Evolutionary conservation across 1,139 yeast genomes (phyloP).

Genomic region (Yamadazyma pseudoaaseri): DNA sequence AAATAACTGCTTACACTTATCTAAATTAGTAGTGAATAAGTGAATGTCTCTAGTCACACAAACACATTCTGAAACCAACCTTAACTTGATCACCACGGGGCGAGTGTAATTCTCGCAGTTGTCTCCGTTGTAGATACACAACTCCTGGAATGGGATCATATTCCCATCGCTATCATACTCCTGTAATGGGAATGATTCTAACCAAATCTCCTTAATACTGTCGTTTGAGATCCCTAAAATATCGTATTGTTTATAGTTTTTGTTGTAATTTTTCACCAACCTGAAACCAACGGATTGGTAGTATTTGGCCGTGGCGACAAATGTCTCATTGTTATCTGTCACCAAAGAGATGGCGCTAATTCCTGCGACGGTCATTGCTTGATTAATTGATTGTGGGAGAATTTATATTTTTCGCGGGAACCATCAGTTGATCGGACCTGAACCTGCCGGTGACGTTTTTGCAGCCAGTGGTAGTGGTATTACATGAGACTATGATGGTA

Average conservation of each 20-base stretch:
- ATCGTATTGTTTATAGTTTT: slow-evolving; percentile 37
- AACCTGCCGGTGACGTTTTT: slow-evolving; percentile 1
- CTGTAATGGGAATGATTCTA: slow-evolving; percentile 64
- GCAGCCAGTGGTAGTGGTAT: not conserved
- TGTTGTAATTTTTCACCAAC: slow-evolving; percentile 51
- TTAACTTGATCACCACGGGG: slow-evolving; percentile 50
- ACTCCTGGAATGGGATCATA: slow-evolving; percentile 59
- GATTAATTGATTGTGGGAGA: not conserved
- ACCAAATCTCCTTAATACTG: slow-evolving; percentile 68
- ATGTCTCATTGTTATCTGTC: slow-evolving; percentile 49
- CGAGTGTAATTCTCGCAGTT: slow-evolving; percentile 26
- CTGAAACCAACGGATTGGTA: slow-evolving; percentile 60
- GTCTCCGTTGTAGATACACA: slow-evolving; percentile 54
- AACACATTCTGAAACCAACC: slow-evolving; percentile 39
- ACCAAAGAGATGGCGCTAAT: slow-evolving; percentile 56
- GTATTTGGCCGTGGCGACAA: slow-evolving; percentile 47
- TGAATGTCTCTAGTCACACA: slow-evolving; percentile 30
- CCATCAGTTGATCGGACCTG: slow-evolving; percentile 4
- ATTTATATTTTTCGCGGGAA: slow-evolving; percentile 1
- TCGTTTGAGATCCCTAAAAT: slow-evolving; percentile 59
- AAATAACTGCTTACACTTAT: slow-evolving; percentile 34
- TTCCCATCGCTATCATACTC: slow-evolving; percentile 45
- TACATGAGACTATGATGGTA: no score
- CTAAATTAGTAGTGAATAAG: slow-evolving; percentile 53
- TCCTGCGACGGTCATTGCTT: slow-evolving; percentile 17